A percentile compares a stretch with the other conserved stretches of the same genome.
phyloP scores from a whole-genome alignment of 2,329 filamentous ascomycete species.

The Aspergillus luchuensis region DNA sequence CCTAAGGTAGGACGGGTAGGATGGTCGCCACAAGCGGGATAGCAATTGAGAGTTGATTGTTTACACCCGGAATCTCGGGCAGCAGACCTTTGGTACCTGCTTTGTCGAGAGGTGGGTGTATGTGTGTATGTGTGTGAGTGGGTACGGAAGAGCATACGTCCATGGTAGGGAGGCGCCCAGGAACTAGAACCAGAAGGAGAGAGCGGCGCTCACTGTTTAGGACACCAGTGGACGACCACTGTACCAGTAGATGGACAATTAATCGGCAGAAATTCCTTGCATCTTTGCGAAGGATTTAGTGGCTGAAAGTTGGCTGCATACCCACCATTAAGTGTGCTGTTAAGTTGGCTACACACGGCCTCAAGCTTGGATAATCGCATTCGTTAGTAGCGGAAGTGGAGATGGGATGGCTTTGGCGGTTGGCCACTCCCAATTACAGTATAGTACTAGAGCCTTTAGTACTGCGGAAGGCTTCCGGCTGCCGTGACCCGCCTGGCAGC shows the following conservation, averaged over 20 bases:
- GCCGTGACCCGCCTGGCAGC: conserved; percentile 2
- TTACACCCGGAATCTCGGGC: not conserved
- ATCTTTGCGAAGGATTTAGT: not conserved
- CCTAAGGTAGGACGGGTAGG: conserved; percentile 2
- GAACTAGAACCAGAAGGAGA: not conserved
- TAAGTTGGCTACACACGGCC: not conserved
- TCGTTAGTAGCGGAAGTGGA: conserved; percentile 1
- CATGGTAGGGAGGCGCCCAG: not conserved
- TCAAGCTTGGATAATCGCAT: not conserved
- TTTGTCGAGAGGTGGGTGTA: not conserved
- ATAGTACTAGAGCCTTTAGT: not conserved
- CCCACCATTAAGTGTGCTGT: not conserved
- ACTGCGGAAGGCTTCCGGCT: conserved; percentile 8
- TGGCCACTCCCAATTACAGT: no score
- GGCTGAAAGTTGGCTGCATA: not conserved
- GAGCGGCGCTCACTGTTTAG: not conserved
- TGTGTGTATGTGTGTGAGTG: not conserved
- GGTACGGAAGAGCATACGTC: not conserved
- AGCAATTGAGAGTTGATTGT: not conserved
- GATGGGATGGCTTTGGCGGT: not conserved
- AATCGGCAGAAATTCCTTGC: not conserved
- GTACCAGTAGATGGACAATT: not conserved
- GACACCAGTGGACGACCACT: not conserved
- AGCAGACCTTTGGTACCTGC: not conserved
- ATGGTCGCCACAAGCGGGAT: not conserved